phyloP scores from a whole-genome alignment of 176 grass and related monocot genomes.

The Pharus latifolius region DNA sequence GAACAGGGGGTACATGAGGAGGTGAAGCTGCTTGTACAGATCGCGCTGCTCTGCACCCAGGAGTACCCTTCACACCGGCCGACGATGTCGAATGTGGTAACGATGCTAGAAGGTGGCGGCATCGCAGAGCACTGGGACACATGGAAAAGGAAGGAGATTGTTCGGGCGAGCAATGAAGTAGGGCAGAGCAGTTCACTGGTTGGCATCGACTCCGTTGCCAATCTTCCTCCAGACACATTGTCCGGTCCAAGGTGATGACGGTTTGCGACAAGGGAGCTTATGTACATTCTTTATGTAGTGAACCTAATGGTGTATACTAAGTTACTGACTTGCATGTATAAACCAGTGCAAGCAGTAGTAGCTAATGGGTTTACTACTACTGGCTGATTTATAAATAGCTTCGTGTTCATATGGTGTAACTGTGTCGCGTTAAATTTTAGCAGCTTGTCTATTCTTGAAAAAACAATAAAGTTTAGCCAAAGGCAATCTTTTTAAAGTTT shows the following conservation, averaged over 20 bases:
- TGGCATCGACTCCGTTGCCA: neutral
- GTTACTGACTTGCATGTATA: too few species aligned
- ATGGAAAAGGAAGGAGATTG: neutral
- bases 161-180: neutral
- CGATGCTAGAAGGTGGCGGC: slow-evolving; percentile 18
- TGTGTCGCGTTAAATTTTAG: too few species aligned
- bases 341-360: too few species aligned
- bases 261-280: too few species aligned
- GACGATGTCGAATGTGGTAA: slow-evolving; percentile 21
- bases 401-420: too few species aligned
- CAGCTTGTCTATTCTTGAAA: too few species aligned
- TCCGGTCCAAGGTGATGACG: slow-evolving; percentile 12
- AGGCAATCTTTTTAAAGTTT: too few species aligned
- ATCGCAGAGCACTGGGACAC: neutral
- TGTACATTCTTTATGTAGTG: too few species aligned
- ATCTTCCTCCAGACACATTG: neutral
- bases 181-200: neutral
- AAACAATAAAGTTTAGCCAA: too few species aligned
- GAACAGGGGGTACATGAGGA: neutral
- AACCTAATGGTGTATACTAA: too few species aligned
- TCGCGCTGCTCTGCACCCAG: slow-evolving; percentile 27
- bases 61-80: slow-evolving; percentile 6
- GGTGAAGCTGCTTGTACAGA: slow-evolving; percentile 1
- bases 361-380: too few species aligned
- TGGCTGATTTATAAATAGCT: too few species aligned